Conservation (phyloP, 768 basidiomycete genomes). For the Myochromella boudieri region DNA sequence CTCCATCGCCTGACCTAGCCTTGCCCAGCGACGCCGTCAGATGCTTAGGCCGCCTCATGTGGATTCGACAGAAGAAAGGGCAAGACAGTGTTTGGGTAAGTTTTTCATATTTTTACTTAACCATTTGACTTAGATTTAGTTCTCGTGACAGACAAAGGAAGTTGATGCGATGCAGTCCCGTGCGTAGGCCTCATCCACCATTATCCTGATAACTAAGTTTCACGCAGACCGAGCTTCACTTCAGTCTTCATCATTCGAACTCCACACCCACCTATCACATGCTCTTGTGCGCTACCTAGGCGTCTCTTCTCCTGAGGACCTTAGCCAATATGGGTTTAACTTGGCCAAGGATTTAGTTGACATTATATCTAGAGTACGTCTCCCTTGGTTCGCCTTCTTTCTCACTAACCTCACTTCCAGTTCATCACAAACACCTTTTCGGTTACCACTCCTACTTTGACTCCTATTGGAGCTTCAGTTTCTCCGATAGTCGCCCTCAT, state of each 20-base stretch:
- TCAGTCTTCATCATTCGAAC: slow-evolving; percentile 45
- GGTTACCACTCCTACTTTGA: slow-evolving; percentile 72
- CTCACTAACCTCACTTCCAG: slow-evolving; percentile 37
- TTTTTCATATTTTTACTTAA: slow-evolving; percentile 7
- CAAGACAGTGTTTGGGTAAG: slow-evolving; percentile 57
- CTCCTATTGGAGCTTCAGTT: slow-evolving; percentile 82
- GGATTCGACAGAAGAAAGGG: slow-evolving; percentile 59
- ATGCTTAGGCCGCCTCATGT: slow-evolving; percentile 74
- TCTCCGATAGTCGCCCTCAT: slow-evolving; percentile 78
- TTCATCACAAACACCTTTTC: slow-evolving; percentile 93
- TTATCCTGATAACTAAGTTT: background rate
- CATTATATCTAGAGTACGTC: slow-evolving; percentile 66
- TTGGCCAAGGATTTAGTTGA: slow-evolving; percentile 66
- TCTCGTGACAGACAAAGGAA: slow-evolving; percentile 49
- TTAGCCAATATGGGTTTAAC: slow-evolving; percentile 55
- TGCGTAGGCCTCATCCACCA: slow-evolving; percentile 34
- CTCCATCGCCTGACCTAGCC: slow-evolving; percentile 43
- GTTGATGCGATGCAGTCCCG: slow-evolving; percentile 76
- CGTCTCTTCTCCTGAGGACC: slow-evolving; percentile 55
- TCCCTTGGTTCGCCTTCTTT: background rate
- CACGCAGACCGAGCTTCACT: slow-evolving; percentile 57
- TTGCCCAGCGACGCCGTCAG: slow-evolving; percentile 79
- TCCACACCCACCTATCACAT: slow-evolving; percentile 71
- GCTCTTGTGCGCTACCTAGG: slow-evolving; percentile 72
- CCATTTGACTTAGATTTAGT: background rate